Evolutionary conservation across 768 basidiomycete genomes (phyloP), one percentile per base, ranked within the genome.

Genomic region (Heimioporus sp.): DNA sequence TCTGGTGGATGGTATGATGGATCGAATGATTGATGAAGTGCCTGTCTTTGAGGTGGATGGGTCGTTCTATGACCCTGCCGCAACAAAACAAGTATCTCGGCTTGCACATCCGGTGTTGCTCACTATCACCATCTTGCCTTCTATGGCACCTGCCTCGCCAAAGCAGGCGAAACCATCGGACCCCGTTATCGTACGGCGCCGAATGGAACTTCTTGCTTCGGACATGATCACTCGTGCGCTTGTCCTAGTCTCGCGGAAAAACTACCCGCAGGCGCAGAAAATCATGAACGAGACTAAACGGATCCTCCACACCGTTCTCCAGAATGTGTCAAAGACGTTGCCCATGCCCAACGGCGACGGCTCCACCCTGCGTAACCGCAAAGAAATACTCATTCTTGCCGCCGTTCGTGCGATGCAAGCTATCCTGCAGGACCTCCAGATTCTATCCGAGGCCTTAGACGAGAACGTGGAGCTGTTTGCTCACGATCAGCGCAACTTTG

Each of bases 201-300:
- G 96, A 20, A 97, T 98, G 93, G 97, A 99, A 74, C 81, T 99
- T 5, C 81, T 98, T 36, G 90, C 93, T 21, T 90, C 88, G 24
- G 97, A 98, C 70, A 98, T 98, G 93, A 93, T 98, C 66, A 94
- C 94, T 2, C 85, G 97, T 11, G 87, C 89, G 16, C 79, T 99
- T 30, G 89, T 98, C 30, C 80, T 98, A 41, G 94, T 97, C 47
- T 90, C 92, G 37, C 77, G 94, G 61, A 83, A 93, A 67, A 97
- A 98, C 67, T 90, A 85, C 71, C 77, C 85, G 0, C 93, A 95
- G 58, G 97, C 96, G 2, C 87, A 89, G 64, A 89, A 90, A 62
- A 89, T 98, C 51, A 80, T 97, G 72, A 81, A 80, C 39, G 92
- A 94, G 77, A 94, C 97, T 51, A 91, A 88, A 70, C 79, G 92